Evolutionary conservation across 1,284 basidiomycete genomes (phyloP).

Genomic region (Uromyces viciae-fabae): DNA sequence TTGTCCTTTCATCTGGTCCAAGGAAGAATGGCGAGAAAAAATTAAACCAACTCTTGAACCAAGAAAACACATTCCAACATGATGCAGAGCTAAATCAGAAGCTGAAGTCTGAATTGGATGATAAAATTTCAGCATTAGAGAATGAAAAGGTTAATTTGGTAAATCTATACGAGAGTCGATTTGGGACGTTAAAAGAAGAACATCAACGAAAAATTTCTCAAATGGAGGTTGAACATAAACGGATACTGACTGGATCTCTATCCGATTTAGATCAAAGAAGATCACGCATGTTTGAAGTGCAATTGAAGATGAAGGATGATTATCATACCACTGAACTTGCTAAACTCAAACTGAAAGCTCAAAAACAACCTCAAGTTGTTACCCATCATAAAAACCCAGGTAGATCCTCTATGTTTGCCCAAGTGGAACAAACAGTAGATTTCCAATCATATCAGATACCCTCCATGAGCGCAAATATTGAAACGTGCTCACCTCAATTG

Average conservation of each 20-base stretch:
- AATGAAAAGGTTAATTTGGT: neutral
- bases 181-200: slow-evolving; percentile 1
- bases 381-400: too few relatives aligned
- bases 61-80: too few relatives aligned
- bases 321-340: neutral
- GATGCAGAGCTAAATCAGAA: neutral
- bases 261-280: slow-evolving; percentile 25
- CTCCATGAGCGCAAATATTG: too few relatives aligned
- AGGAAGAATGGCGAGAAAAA: neutral
- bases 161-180: neutral
- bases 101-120: neutral
- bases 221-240: slow-evolving; percentile 33
- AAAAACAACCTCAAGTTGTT: neutral
- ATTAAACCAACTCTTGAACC: too few relatives aligned
- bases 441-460: too few relatives aligned
- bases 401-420: too few relatives aligned
- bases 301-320: neutral
- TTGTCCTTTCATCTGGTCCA: neutral
- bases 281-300: slow-evolving; percentile 29
- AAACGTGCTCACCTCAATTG: too few relatives aligned
- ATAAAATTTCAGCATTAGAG: neutral
- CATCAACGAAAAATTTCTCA: slow-evolving; percentile 6
- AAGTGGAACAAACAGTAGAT: too few relatives aligned
- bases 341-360: neutral
- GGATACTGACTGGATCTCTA: slow-evolving; percentile 27